Percentiles rank a stretch among this genome's conserved stretches.
Conservation (phyloP, 495 filamentous ascomycete species). For the Xanthoparmelia taractica region DNA sequence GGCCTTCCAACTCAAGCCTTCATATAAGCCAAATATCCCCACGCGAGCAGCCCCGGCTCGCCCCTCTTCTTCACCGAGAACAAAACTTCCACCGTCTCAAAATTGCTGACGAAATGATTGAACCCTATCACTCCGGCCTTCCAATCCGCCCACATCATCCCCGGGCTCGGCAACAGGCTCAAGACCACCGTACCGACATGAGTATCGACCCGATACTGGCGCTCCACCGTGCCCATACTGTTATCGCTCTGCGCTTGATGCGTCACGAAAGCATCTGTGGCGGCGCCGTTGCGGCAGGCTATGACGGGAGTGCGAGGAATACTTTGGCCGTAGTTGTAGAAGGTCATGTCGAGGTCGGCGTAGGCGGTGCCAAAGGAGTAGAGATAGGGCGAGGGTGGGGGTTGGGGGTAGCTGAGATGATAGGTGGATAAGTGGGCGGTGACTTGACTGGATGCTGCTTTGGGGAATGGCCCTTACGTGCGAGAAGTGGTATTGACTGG, state of each 20-base stretch:
- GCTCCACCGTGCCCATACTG: neutral
- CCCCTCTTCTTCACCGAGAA: neutral
- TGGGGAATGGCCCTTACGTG: neutral
- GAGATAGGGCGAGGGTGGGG: neutral
- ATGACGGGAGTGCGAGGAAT: neutral
- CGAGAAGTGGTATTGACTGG: neutral
- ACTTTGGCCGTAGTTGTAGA: neutral
- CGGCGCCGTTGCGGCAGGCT: neutral
- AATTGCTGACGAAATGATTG: neutral
- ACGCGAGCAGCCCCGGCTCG: neutral
- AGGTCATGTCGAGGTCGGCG: neutral
- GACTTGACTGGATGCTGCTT: no score
- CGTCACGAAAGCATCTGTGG: neutral
- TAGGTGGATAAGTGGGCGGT: neutral
- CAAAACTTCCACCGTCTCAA: neutral
- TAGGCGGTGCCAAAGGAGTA: neutral
- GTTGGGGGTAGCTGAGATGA: neutral
- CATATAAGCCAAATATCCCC: neutral
- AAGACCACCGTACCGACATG: neutral
- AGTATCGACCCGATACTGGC: neutral
- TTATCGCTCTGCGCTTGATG: neutral
- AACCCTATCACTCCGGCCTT: neutral
- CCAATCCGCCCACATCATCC: neutral
- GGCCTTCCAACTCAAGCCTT: no score
- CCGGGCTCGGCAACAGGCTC: neutral